These are phyloP conservation scores for Cytospora mali DNA, from an alignment of 2,329 filamentous ascomycete species.

Conservation along the genomic window DNA sequence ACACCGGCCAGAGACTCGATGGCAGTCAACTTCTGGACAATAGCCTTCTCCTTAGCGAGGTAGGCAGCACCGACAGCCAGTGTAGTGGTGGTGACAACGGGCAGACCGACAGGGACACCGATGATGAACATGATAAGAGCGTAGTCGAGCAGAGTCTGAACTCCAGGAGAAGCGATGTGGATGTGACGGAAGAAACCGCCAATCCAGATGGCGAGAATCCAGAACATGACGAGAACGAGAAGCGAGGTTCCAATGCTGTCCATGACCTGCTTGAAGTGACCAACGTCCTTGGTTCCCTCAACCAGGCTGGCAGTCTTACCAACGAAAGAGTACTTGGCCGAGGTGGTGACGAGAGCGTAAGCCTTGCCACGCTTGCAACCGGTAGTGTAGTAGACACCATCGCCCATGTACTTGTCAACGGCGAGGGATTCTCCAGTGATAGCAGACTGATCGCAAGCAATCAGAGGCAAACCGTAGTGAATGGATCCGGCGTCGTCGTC, in stretches of 20 bases:
- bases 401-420: constrained; percentile 78
- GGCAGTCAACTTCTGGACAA: constrained; percentile 78
- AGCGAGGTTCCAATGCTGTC: constrained; percentile 76
- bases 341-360: constrained; percentile 68
- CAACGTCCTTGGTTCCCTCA: constrained; percentile 73
- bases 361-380: constrained; percentile 81
- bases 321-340: constrained; percentile 74
- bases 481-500: constrained; percentile 22
- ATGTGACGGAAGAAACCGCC: constrained; percentile 78
- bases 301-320: constrained; percentile 75
- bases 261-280: constrained; percentile 82
- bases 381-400: constrained; percentile 76
- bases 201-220: constrained; percentile 74
- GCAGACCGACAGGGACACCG: constrained; percentile 78
- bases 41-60: constrained; percentile 75
- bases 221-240: constrained; percentile 76
- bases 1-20: constrained; percentile 78
- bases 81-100: constrained; percentile 77
- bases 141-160: constrained; percentile 68
- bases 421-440: constrained; percentile 81
- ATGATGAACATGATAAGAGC: constrained; percentile 73
- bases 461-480: constrained; percentile 22
- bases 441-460: constrained; percentile 43
- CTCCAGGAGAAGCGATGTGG: constrained; percentile 62
- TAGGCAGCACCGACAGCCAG: constrained; percentile 77